phyloP scores from a whole-genome alignment of 768 basidiomycete species.

The Lactarius psammicola region DNA sequence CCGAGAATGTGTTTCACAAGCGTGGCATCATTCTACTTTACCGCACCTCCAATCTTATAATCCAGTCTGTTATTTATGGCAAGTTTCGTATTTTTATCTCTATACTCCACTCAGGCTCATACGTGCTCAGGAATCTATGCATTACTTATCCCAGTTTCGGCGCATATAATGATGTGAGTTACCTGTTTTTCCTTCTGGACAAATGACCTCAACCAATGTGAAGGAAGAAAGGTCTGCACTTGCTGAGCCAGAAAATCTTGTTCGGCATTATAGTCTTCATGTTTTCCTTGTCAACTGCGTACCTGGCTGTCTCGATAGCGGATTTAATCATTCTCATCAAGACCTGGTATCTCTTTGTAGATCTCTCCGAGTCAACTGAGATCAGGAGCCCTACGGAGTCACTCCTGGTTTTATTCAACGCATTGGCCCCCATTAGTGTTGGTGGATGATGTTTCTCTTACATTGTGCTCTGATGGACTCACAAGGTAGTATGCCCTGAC shows the following conservation, averaged over 20 bases:
- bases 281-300: constrained; percentile 2
- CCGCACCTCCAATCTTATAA: not conserved
- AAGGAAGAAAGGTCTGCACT: not conserved
- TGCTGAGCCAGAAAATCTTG: not conserved
- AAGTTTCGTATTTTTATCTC: not conserved
- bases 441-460: too few species aligned
- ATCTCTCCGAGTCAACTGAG: not conserved
- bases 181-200: not conserved
- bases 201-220: not conserved
- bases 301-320: not conserved
- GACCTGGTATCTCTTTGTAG: not conserved
- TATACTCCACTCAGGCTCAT: not conserved
- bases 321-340: not conserved
- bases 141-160: not conserved
- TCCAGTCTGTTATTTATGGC: not conserved
- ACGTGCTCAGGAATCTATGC: not conserved
- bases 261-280: not conserved
- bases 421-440: not conserved
- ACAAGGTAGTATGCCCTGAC: not conserved
- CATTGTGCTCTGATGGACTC: not conserved
- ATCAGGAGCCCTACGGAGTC: not conserved
- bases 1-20: not conserved
- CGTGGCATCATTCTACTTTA: not conserved
- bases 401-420: not conserved
- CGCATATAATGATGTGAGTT: not conserved